A percentile compares a stretch with the other conserved stretches of the same genome.
These are phyloP conservation scores for Tolypocladium pustulatum DNA, from an alignment of 2,329 filamentous ascomycete species.

Conservation along the genomic window DNA sequence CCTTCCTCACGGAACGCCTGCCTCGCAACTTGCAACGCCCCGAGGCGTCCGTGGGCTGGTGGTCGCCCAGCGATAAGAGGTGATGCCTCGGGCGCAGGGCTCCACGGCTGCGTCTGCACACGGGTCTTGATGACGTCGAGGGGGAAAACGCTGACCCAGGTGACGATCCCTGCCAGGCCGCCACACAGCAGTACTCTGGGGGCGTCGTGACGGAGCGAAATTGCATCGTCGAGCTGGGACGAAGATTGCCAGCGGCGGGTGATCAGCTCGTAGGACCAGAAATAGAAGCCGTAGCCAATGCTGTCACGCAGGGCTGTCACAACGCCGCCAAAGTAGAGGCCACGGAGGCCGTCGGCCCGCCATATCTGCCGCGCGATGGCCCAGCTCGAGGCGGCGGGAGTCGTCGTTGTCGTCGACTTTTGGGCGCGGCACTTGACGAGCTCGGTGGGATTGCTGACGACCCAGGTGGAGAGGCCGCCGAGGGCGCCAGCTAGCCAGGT, in stretches of 20 bases:
- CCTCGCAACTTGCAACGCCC: slow-evolving; percentile 54
- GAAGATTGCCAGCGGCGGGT: slow-evolving; percentile 44
- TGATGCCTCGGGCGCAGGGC: slow-evolving; percentile 1
- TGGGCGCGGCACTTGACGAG: slow-evolving; percentile 85
- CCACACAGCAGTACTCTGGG: slow-evolving; percentile 69
- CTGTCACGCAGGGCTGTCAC: slow-evolving; percentile 78
- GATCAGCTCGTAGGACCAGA: slow-evolving; percentile 79
- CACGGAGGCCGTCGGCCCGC: slow-evolving; percentile 46
- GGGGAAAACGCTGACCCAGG: slow-evolving; percentile 86
- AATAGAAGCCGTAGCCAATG: slow-evolving; percentile 95
- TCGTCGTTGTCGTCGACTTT: slow-evolving; percentile 27
- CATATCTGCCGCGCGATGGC: slow-evolving; percentile 52
- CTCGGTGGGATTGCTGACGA: slow-evolving; percentile 81
- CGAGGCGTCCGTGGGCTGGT: slow-evolving; percentile 19
- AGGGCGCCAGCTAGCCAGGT: slow-evolving; percentile 72
- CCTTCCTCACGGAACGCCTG: slow-evolving; percentile 57
- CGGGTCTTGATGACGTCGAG: slow-evolving; percentile 88
- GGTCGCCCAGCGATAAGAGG: neutral
- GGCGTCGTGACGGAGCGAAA: slow-evolving; percentile 31
- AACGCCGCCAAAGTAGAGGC: slow-evolving; percentile 70
- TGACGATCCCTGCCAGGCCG: slow-evolving; percentile 75
- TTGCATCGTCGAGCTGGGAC: slow-evolving; percentile 4
- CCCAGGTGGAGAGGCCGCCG: slow-evolving; percentile 76
- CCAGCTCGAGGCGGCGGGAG: slow-evolving; percentile 44
- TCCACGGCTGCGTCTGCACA: slow-evolving; percentile 61